phyloP scores from a whole-genome alignment of 305 asterid genomes.

The Fraxinus latifolia region DNA sequence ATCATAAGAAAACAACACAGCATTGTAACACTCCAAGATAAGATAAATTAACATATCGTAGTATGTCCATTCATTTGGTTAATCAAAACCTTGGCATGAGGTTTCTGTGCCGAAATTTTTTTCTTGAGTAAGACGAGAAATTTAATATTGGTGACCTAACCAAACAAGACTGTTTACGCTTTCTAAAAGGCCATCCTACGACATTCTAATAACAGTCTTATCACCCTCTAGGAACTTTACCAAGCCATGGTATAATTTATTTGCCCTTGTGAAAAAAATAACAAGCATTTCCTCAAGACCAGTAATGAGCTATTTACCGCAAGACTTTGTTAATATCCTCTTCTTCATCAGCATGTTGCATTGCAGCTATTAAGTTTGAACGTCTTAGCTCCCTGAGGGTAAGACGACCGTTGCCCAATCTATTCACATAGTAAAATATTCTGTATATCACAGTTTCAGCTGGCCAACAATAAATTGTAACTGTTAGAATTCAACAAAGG shows the following conservation, averaged over 20 bases:
- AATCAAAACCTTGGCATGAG: neutral
- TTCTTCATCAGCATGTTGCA: conserved; percentile 74
- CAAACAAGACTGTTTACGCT: neutral
- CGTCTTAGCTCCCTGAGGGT: conserved; percentile 91
- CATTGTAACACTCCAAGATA: neutral
- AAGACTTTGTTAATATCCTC: conserved; percentile 97
- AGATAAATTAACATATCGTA: neutral
- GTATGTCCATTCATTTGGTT: conserved; percentile 3
- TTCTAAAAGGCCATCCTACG: neutral
- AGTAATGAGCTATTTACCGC: conserved; percentile 48
- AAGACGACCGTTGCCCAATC: conserved; percentile 84
- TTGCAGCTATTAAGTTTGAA: conserved; percentile 59
- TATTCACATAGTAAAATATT: conserved; percentile 95
- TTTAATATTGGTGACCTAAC: neutral
- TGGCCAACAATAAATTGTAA: conserved; percentile 38
- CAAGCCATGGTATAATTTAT: neutral
- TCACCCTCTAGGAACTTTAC: conserved; percentile 1
- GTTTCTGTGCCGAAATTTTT: neutral
- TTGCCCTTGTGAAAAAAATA: conserved; percentile 8
- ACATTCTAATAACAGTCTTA: neutral
- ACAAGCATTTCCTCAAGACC: conserved; percentile 8
- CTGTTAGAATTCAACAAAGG: conserved; percentile 25
- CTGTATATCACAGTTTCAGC: conserved; percentile 97
- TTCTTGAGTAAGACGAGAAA: neutral
- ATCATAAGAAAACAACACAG: neutral